These are phyloP conservation scores for Diaporthe sp. DNA, from an alignment of 2,329 filamentous ascomycete species.

Conservation along the genomic window DNA sequence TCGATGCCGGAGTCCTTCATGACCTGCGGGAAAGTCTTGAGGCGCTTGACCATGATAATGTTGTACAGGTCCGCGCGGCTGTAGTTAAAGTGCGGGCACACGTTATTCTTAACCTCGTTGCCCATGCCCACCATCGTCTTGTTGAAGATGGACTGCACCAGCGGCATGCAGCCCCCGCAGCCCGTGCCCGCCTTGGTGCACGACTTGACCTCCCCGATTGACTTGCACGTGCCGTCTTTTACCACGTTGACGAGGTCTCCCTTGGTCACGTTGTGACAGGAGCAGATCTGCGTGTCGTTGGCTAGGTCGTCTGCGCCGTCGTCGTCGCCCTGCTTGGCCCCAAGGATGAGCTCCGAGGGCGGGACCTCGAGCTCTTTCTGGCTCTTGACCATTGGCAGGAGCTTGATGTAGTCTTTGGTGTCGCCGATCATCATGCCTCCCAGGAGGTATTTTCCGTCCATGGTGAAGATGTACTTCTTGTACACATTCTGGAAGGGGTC, in stretches of 20 bases:
- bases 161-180: slow-evolving; percentile 90
- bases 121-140: slow-evolving; percentile 88
- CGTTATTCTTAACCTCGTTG: slow-evolving; percentile 86
- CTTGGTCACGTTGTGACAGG: slow-evolving; percentile 93
- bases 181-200: slow-evolving; percentile 94
- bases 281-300: slow-evolving; percentile 91
- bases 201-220: slow-evolving; percentile 84
- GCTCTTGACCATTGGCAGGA: slow-evolving; percentile 88
- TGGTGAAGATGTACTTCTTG: slow-evolving; percentile 93
- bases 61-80: slow-evolving; percentile 92
- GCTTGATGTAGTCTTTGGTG: slow-evolving; percentile 89
- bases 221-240: slow-evolving; percentile 85
- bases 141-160: slow-evolving; percentile 92
- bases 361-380: slow-evolving; percentile 84
- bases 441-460: slow-evolving; percentile 89
- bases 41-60: slow-evolving; percentile 84
- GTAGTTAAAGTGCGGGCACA: slow-evolving; percentile 88
- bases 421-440: slow-evolving; percentile 99
- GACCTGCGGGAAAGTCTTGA: slow-evolving; percentile 79
- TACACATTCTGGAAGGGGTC: slow-evolving; percentile 91
- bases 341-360: slow-evolving; percentile 86
- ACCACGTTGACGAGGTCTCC: slow-evolving; percentile 80
- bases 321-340: slow-evolving; percentile 79
- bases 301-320: slow-evolving; percentile 82
- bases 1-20: slow-evolving; percentile 85